phyloP scores from a whole-genome alignment of 75 land plant genomes.

The Gnetum montanum region DNA sequence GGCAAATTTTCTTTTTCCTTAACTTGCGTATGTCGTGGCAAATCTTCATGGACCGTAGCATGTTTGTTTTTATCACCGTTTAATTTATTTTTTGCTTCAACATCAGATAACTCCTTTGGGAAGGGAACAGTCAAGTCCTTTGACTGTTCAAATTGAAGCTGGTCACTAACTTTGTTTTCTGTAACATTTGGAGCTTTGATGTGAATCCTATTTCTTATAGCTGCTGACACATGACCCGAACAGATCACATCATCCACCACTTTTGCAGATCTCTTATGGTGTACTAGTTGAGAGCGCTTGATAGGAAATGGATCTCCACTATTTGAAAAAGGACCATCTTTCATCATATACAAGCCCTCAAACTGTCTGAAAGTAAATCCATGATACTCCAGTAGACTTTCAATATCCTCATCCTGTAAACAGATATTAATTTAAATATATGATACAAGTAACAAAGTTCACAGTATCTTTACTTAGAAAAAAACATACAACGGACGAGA shows the following conservation, averaged over 20 bases:
- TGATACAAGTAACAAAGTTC: too few species aligned
- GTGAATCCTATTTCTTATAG: too few species aligned
- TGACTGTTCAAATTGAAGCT: too few species aligned
- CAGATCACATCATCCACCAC: conserved; percentile 53
- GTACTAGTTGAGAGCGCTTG: conserved; percentile 55
- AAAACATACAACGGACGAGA: background rate
- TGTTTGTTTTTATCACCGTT: too few species aligned
- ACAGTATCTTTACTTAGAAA: too few species aligned
- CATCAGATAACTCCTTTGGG: conserved; percentile 65
- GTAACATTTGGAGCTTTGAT: background rate
- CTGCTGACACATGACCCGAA: conserved; percentile 20
- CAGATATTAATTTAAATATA: background rate
- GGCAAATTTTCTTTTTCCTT: background rate
- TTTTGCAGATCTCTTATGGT: conserved; percentile 44
- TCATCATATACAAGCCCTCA: conserved; percentile 81
- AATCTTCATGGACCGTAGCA: too few species aligned
- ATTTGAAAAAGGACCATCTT: conserved; percentile 77
- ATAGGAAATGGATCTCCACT: conserved; percentile 39
- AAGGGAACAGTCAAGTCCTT: conserved; percentile 1
- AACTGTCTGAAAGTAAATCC: conserved; percentile 60
- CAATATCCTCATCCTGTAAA: conserved; percentile 66
- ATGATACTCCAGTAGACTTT: conserved; percentile 63
- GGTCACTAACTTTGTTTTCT: background rate
- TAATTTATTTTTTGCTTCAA: too few species aligned
- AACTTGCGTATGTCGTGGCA: too few species aligned